These are phyloP conservation scores for Microbotryum scabiosae DNA, from an alignment of 1,284 basidiomycete species.

Conservation along the genomic window DNA sequence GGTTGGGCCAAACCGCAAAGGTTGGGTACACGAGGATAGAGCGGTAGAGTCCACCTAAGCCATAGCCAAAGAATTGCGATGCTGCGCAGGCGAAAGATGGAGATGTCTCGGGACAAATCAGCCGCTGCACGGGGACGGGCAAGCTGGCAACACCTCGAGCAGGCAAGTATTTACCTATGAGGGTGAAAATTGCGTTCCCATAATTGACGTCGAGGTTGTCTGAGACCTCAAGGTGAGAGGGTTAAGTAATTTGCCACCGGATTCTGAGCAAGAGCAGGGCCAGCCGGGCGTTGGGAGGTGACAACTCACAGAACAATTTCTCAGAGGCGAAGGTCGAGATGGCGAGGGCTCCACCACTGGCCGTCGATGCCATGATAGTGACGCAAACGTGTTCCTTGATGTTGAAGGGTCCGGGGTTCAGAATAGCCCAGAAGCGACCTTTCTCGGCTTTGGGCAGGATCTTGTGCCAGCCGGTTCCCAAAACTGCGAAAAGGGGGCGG, in stretches of 20 bases:
- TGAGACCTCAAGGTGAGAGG: constrained; percentile 32
- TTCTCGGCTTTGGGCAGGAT: constrained; percentile 1
- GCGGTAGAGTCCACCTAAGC: constrained; percentile 54
- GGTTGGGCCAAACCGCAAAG: constrained; percentile 58
- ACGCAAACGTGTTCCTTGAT: constrained; percentile 54
- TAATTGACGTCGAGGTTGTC: constrained; percentile 50
- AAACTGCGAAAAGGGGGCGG: not conserved
- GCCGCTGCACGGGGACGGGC: constrained; percentile 45
- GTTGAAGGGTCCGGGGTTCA: constrained; percentile 15
- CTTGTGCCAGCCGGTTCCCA: not conserved
- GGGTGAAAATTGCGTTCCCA: constrained; percentile 30
- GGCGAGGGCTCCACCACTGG: constrained; percentile 54
- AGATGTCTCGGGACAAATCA: not conserved
- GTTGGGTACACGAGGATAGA: constrained; percentile 57
- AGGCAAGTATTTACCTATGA: constrained; percentile 28
- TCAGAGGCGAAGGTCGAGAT: constrained; percentile 58
- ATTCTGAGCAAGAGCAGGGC: constrained; percentile 42
- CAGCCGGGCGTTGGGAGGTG: not conserved
- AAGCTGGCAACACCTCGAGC: constrained; percentile 29
- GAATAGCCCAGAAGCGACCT: constrained; percentile 34
- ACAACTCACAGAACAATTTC: constrained; percentile 41
- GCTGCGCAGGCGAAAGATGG: not conserved
- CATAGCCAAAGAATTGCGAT: constrained; percentile 56
- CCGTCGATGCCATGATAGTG: constrained; percentile 58
- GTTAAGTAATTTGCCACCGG: too few species aligned